These are phyloP conservation scores for Mortierella sp. DNA, from an alignment of 371 early-diverging fungal species.

Conservation along the genomic window DNA sequence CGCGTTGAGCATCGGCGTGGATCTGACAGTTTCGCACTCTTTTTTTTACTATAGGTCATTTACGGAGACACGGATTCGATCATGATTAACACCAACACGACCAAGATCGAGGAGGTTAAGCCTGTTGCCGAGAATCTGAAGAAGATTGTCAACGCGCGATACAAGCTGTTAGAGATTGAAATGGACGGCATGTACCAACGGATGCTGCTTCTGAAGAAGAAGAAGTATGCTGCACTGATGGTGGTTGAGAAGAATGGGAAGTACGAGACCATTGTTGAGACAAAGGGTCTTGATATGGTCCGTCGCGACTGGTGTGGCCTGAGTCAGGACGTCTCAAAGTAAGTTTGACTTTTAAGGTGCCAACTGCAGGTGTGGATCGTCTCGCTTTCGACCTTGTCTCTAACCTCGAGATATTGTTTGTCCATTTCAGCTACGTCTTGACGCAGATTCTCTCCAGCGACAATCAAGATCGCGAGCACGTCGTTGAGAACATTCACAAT, in stretches of 20 bases:
- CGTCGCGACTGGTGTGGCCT: conserved; percentile 99
- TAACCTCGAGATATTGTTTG: background rate
- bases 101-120: conserved; percentile 80
- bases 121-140: conserved; percentile 89
- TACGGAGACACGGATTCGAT: conserved; percentile 99
- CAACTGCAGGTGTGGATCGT: background rate
- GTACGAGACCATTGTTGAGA: conserved; percentile 82
- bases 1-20: background rate
- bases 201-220: conserved; percentile 98
- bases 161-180: conserved; percentile 97
- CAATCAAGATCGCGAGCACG: conserved; percentile 79
- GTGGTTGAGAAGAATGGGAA: conserved; percentile 78
- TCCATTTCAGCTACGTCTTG: conserved; percentile 75
- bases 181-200: conserved; percentile 97
- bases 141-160: conserved; percentile 91
- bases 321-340: conserved; percentile 89
- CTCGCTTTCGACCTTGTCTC: background rate
- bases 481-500: conserved; percentile 81
- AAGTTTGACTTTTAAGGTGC: conserved; percentile 29
- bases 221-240: conserved; percentile 98
- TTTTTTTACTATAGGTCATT: conserved; percentile 78
- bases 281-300: conserved; percentile 98
- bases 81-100: conserved; percentile 98
- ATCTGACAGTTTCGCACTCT: background rate
- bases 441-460: conserved; percentile 79